Evolutionary conservation across 2,329 filamentous ascomycete genomes (phyloP), one percentile per base, ranked within the genome.

Genomic region (Paradendryphiella salina): DNA sequence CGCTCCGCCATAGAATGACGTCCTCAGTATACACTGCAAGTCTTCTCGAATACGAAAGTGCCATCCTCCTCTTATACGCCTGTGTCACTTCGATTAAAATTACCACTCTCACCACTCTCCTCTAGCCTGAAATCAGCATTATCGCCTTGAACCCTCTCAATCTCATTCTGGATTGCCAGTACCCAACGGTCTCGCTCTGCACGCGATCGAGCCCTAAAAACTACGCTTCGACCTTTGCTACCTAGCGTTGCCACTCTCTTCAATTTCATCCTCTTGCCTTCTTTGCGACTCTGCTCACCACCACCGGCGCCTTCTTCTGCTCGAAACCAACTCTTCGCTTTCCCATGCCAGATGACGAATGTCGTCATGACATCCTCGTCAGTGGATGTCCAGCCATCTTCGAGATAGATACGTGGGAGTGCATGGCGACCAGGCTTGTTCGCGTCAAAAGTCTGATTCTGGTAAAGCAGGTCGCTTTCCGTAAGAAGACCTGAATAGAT

Each of bases 151-250:
- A 84, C 65, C 41, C 82, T 73, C 72, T 87, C 85, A 66, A 87
- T 87, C 73, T 87, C 85, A 54, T 82, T 82, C 45, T 80, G 80
- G 50, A 87, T 82, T 29, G 79, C 83, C 66, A 87, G 70, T 18
- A 88, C 85, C 85, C 85, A 88, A 59, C 84, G 80, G 70, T 88
- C 85, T 53, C 85, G 79, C 69, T 88, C 85, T 1, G 84, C 79
- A 8, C 85, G 75, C 67, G 81, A 85, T 45, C 85, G 77, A 29
- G 85, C 80, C 63, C 85, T 84, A 65, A 88, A 88, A 10, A 88
- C 85, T 40, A 86, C 80, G 33, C 81, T 84, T 35, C 83, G 74
- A 4, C 85, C 85, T 23, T 81, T 80, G 6, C 79, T 78, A 9
- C 85, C 85, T 21, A 87, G 69, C 54, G 81, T 79, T 21, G 82